Evolutionary conservation across 306 rosid species (phyloP).

Genomic region (Albizia julibrissin): DNA sequence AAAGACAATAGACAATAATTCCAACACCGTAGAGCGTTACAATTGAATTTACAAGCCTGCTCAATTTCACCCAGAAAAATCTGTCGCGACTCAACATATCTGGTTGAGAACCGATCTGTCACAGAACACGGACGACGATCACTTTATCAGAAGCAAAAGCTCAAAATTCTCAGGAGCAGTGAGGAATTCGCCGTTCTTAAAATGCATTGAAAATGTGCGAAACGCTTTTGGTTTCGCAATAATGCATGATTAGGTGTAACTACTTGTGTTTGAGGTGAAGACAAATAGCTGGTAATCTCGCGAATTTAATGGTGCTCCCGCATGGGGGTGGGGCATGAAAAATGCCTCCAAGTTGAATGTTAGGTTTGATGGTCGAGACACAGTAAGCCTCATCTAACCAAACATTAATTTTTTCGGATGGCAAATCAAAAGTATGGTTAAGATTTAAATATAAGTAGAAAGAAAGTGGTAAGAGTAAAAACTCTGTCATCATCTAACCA

Average conservation of each 20-base stretch:
- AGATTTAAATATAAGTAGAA: no score
- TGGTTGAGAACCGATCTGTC: neutral
- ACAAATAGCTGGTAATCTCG: neutral
- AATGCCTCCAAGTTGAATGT: neutral
- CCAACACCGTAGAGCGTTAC: conserved; percentile 42
- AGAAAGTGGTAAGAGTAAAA: no score
- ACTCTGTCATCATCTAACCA: no score
- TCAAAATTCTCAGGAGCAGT: neutral
- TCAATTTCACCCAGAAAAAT: conserved; percentile 35
- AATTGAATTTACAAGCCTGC: conserved; percentile 35
- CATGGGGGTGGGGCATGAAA: neutral
- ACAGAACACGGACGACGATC: neutral
- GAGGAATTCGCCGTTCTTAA: neutral
- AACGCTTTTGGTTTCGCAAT: neutral
- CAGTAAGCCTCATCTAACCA: neutral
- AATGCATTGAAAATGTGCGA: neutral
- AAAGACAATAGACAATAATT: conserved; percentile 54
- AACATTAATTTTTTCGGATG: no score
- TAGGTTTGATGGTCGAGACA: neutral
- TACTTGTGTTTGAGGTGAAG: neutral
- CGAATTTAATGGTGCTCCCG: neutral
- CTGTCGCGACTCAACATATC: conserved; percentile 40
- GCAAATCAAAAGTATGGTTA: no score
- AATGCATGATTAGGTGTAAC: neutral
- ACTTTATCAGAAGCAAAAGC: neutral